Base-by-base conservation (phyloP, 345 rosid genomes). In the Punica granatum region DNA sequence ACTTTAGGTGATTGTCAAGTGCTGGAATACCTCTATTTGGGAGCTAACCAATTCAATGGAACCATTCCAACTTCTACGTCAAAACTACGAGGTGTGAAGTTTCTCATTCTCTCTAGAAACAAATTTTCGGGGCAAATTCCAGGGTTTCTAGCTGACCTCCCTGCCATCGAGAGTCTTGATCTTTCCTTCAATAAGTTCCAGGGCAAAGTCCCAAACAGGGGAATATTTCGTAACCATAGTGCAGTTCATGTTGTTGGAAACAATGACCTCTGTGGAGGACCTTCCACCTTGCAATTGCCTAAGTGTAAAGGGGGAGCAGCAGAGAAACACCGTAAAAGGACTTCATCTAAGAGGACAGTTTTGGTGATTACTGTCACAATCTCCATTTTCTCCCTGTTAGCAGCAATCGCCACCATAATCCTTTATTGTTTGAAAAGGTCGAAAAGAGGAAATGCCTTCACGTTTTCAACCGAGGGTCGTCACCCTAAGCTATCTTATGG, bases 181-280 rank as follows among this genome's bases (percentile, higher is more conserved):
- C 66, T 71, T 7, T 71, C 74, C 35, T 71, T 65, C 61, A 72
- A 72, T 31, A 39, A 13, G n/a, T 25, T 66, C 43, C 58, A 5
- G 11, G 75, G 75, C 7, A 42, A 39, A 60, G 65, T 66, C 28
- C 75, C 75, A 30, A 26, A 19, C 3, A 37, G 23, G 2, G 69
- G 69, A 34, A 53, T 59, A 31, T 70, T 70, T 32, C 36, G 32
- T 18, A 71, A 71, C 34, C 37, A 14, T 1, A 65, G 63, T 23
- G 63, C 34, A 31, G 32, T 58, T 36, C 65, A 37, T 21, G 21
- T 71, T n/a, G 53, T 19, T 11, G 66, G 74, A 30, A 65, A 71
- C 42, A 28, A 41, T 9, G 23, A 58, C 21, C 48, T 72, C 2
- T 66, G 70, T 42, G 66, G 53, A 43, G 70, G 35, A 48, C 21